Evolutionary conservation across 177 flowering plant species (phyloP), one percentile per base, ranked within the genome.

Genomic region (Tripterygium wilfordii): DNA sequence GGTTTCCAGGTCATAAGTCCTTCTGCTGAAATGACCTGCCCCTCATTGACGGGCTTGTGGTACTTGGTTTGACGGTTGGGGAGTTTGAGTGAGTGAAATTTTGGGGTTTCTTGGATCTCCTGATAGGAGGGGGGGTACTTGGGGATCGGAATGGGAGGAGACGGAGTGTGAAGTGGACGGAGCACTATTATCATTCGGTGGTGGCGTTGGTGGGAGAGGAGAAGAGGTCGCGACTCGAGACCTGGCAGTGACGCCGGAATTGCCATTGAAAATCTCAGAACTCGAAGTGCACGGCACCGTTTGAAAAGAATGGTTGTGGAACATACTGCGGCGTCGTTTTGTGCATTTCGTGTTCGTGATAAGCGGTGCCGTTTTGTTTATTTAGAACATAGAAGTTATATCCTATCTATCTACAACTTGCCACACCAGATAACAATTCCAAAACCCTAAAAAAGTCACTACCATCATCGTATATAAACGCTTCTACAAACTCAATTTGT

Each of bases 1-100:
- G 98, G 96, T 58, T 92, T 92, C 98, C 98, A 92, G 1, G 88
- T 81, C 98, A 92, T 88, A 54, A 84, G 35, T 0, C 73, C 79
- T 15, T 74, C 85, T 1, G 72, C 36, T 1, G 79, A 35, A 28
- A 79, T 51, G 27, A 79, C 76, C 2, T 5, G 29, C 10, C 82
- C 85, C 0, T 70, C 67, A 10, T 66, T 58, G 58, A 91, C 75
- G 20, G 92, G 98, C 53, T 77, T 77, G 74, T 68, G 71, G 82
- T 85, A 88, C 33, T 74, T 74, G 48, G 90, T 53, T 8, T 64
- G 65, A 40, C 64, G 74, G 56, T 83, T 92, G 48, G 64, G 28
- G 56, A 79, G 33, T 32, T 75, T 80, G 60, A 84, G 64, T 26
- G 87, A 83, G 0, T 86, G 71, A 17, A 65, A 45, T 25, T 54